These are phyloP conservation scores for Saccharomycopsis crataegensis DNA, from an alignment of 1,139 yeast species.

Conservation along the genomic window DNA sequence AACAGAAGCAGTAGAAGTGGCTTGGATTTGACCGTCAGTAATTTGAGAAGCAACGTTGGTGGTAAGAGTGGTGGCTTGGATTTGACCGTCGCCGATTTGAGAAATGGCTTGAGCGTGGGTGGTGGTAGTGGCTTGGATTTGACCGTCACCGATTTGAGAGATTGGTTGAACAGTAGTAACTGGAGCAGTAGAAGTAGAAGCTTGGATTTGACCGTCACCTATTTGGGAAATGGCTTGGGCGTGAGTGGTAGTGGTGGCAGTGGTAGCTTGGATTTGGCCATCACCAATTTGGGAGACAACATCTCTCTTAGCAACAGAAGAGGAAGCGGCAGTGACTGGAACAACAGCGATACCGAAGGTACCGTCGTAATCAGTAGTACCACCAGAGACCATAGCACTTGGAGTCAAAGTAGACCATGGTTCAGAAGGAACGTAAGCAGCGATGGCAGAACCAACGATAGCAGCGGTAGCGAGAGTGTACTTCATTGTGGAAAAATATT, in stretches of 20 bases:
- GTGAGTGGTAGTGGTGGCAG: slow-evolving; percentile 22
- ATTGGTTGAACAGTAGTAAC: no score
- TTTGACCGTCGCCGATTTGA: no score
- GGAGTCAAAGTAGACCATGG: slow-evolving; percentile 74
- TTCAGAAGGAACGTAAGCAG: no score
- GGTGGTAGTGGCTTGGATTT: no score
- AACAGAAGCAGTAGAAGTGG: slow-evolving; percentile 25
- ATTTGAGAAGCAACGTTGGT: slow-evolving; percentile 18
- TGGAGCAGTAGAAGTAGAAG: no score
- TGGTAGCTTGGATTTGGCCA: slow-evolving; percentile 25
- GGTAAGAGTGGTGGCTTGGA: slow-evolving; percentile 44
- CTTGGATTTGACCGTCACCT: no score
- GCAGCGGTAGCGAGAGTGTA: slow-evolving; percentile 27
- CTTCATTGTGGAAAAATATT: slow-evolving; percentile 41
- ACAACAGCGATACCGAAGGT: slow-evolving; percentile 66
- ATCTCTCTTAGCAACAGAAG: slow-evolving; percentile 22
- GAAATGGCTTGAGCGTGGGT: no score
- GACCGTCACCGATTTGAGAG: no score
- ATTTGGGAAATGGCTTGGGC: slow-evolving; percentile 24
- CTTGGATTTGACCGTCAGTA: slow-evolving; percentile 10
- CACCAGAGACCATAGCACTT: slow-evolving; percentile 47
- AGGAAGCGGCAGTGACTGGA: slow-evolving; percentile 34
- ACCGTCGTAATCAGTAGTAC: slow-evolving; percentile 50
- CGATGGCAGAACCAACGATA: slow-evolving; percentile 43
- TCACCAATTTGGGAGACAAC: slow-evolving; percentile 24